Evolutionary conservation across 139 green algal genomes (phyloP).

Genomic region (Ettlia oleoabundans): DNA sequence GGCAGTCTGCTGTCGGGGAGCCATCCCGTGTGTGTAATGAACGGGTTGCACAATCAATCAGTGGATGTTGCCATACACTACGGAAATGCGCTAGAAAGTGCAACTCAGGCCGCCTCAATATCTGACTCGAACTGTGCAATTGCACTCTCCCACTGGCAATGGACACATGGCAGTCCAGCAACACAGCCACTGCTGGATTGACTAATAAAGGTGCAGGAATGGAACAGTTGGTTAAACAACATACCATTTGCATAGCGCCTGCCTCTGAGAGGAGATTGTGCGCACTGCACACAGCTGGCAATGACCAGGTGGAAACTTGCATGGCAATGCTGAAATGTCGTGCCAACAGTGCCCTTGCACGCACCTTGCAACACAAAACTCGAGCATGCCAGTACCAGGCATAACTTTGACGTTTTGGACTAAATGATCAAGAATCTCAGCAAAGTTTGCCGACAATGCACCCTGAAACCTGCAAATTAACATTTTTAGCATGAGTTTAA

Average conservation of each 20-base stretch:
- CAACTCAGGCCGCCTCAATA: too few species aligned
- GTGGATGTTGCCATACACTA: too few species aligned
- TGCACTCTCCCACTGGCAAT: neutral
- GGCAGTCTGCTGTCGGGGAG: too few species aligned
- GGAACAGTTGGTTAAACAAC: constrained; percentile 28
- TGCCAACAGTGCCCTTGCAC: too few species aligned
- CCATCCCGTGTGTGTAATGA: too few species aligned
- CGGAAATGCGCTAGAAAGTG: too few species aligned
- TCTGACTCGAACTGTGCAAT: too few species aligned
- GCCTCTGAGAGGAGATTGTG: neutral
- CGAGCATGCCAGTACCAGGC: constrained; percentile 74
- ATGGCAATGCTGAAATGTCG: neutral
- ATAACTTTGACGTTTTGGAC: constrained; percentile 67
- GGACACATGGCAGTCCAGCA: constrained; percentile 27
- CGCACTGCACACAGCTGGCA: neutral
- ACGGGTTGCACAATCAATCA: too few species aligned
- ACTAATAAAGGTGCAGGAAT: constrained; percentile 57
- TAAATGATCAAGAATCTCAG: constrained; percentile 68
- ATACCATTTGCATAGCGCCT: neutral
- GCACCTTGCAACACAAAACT: constrained; percentile 36
- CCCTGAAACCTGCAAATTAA: constrained; percentile 22
- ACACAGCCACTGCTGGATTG: too few species aligned
- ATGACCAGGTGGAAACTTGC: too few species aligned
- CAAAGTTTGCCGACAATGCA: constrained; percentile 22
- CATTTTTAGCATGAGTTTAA: too few species aligned